Base-by-base conservation (phyloP, 257 asterid species). In the Echium plantagineum region DNA sequence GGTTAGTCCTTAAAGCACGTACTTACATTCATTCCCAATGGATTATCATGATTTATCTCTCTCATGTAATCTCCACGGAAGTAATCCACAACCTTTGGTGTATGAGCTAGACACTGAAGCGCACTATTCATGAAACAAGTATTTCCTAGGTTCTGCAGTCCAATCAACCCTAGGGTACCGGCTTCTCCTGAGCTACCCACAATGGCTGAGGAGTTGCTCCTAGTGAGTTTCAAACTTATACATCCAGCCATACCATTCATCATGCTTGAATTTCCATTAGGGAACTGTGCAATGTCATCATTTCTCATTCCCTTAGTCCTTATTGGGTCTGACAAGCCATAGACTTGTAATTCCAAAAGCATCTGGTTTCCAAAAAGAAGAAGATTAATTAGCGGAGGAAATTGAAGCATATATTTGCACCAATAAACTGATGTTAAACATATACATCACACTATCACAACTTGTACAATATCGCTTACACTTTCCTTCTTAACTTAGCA, bases 61-160 rank as follows among this genome's bases (percentile, higher is more conserved):
- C 71, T 81, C 79, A 54, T 83, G 80, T 82, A 93, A 71, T 93
- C 94, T 68, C 95, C 94, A 65, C 88, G 98, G 77, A 93, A 93
- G 86, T 81, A 93, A 80, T 89, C 98, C 61, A 88, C 94, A 60
- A 93, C 84, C 87, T 83, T 86, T 28, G 96, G 97, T 0, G 97
- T 93, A 74, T 89, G 98, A 32, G 85, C 94, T 66, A 93, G 79
- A 72, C 98, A 93, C 76, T 93, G 98, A 65, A 93, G 76, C 73
- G 94, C 78, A 69, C 97, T 93, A 76, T 93, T 93, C 97, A 93
- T 93, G 80, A 91, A 91, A 77, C 96, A 91, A 62, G 96, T 91
- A 72, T 91, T 91, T 62, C 98, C 98, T 67, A 93, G 84, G 67
- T 93, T 93, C 62, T 93, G 97, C 70, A 89, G 69, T 70, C 97